Evolutionary conservation across 352 stramenopile genomes (phyloP).

Genomic region (Sclerospora graminicola): DNA sequence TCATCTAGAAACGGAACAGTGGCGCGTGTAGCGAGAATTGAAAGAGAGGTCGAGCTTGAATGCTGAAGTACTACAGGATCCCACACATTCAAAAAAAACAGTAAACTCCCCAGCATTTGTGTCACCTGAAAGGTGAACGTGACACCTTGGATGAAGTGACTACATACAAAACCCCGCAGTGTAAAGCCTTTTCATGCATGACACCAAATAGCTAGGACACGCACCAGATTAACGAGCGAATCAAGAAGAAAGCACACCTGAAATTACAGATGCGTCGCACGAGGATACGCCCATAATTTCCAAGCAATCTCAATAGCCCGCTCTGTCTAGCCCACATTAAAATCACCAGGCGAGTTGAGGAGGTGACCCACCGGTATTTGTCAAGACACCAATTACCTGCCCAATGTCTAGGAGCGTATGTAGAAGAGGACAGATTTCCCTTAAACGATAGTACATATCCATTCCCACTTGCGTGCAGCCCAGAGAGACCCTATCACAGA

Average conservation of each 20-base stretch:
- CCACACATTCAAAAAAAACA: constrained; percentile 48
- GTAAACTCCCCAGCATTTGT: constrained; percentile 37
- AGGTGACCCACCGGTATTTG: neutral
- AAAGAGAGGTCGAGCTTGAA: constrained; percentile 12
- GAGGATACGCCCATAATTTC: constrained; percentile 29
- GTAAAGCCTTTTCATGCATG: neutral
- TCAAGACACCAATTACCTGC: constrained; percentile 18
- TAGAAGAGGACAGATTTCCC: constrained; percentile 33
- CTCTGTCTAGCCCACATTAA: constrained; percentile 18
- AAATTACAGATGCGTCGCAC: constrained; percentile 29
- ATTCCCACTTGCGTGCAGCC: constrained; percentile 30
- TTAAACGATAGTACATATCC: constrained; percentile 59
- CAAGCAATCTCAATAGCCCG: constrained; percentile 38
- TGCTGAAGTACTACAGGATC: constrained; percentile 23
- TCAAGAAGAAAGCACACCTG: constrained; percentile 40
- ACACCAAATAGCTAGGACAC: neutral
- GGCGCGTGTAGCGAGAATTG: constrained; percentile 19
- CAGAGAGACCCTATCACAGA: neutral
- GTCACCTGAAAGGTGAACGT: constrained; percentile 28
- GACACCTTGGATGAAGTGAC: constrained; percentile 15
- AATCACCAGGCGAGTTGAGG: neutral
- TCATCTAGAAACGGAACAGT: constrained; percentile 25
- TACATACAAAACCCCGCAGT: constrained; percentile 2
- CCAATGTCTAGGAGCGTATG: constrained; percentile 34
- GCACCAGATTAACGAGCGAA: constrained; percentile 23